Percentiles rank a stretch among this genome's conserved stretches.
These are phyloP conservation scores for Cercospora sp. DNA, from an alignment of 2,329 filamentous ascomycete species.

Conservation along the genomic window DNA sequence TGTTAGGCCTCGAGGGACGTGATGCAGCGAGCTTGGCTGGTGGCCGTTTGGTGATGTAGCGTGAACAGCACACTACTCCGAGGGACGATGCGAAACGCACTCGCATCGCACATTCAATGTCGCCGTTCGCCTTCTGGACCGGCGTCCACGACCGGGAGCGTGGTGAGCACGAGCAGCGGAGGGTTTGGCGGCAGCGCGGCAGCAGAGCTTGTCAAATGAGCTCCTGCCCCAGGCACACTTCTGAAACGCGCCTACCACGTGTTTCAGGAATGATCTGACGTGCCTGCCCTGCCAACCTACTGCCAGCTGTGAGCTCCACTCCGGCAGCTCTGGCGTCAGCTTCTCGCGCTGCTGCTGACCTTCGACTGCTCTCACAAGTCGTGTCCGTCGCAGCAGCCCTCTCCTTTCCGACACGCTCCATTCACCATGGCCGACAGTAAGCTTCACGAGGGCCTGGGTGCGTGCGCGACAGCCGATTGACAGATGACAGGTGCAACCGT, in stretches of 20 bases:
- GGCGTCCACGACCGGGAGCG: background rate
- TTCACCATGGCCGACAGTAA: constrained; percentile 19
- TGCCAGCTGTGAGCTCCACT: background rate
- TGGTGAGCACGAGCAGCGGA: background rate
- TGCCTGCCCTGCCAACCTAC: background rate
- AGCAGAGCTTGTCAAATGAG: background rate
- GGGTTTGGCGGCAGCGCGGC: background rate
- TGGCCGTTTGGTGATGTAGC: background rate
- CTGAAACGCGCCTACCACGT: background rate
- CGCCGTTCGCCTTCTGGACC: constrained; percentile 3
- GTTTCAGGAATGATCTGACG: background rate
- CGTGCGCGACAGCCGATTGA: background rate
- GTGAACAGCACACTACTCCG: background rate
- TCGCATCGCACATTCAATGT: background rate
- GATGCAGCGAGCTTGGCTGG: background rate
- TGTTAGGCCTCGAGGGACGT: background rate
- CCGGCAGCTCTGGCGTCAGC: background rate
- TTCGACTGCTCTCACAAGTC: background rate
- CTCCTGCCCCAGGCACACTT: background rate
- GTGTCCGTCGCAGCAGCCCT: background rate
- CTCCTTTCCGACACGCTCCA: background rate
- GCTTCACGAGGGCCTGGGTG: background rate
- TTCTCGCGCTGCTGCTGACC: background rate
- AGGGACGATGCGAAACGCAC: background rate
- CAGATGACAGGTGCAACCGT: constrained; percentile 12